Conservation (phyloP, 139 green algal species). For the Volvox reticuliferus region DNA sequence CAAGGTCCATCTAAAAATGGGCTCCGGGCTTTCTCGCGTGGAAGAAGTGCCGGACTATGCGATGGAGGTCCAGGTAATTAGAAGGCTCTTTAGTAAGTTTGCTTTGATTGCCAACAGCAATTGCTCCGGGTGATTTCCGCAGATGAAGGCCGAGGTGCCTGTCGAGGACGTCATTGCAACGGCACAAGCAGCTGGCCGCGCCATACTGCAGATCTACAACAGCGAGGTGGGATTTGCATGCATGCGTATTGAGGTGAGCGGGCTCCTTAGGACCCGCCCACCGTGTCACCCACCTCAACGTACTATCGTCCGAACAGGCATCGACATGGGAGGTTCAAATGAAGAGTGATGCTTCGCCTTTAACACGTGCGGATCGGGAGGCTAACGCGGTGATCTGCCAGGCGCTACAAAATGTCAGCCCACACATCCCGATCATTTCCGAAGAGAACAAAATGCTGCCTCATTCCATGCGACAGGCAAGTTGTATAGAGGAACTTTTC, state of each 20-base stretch:
- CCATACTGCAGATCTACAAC: conserved; percentile 87
- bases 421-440: conserved; percentile 90
- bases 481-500: neutral
- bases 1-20: conserved; percentile 2
- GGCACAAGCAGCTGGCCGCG: conserved; percentile 75
- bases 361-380: conserved; percentile 83
- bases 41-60: conserved; percentile 44
- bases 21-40: neutral
- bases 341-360: conserved; percentile 83
- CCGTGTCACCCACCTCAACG: neutral
- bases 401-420: conserved; percentile 61
- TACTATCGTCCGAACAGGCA: neutral
- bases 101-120: neutral
- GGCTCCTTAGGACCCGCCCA: neutral
- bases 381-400: conserved; percentile 86
- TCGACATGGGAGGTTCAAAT: conserved; percentile 74
- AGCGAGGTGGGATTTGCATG: conserved; percentile 60
- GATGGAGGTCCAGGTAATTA: conserved; percentile 18
- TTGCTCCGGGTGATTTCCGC: neutral
- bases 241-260: conserved; percentile 46
- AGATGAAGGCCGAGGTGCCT: conserved; percentile 44
- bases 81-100: neutral
- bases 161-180: conserved; percentile 71
- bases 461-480: conserved; percentile 76
- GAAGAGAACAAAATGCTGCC: conserved; percentile 84